Base-by-base conservation (phyloP, 108 stramenopile species). In the Nitzschia sp. region DNA sequence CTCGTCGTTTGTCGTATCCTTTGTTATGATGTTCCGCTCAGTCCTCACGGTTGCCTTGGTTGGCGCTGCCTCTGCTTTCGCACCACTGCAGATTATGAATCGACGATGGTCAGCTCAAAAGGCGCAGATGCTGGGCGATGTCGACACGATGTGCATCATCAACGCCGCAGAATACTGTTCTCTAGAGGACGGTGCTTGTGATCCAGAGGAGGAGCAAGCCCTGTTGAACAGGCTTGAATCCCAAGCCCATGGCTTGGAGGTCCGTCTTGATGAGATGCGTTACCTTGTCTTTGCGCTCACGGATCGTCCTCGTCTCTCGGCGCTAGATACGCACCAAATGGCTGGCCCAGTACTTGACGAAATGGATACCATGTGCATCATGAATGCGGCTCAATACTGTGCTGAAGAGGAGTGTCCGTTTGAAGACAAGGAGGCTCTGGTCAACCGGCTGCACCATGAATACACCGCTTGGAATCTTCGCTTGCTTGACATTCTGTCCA, bases 261-360 rank as follows among this genome's bases (percentile, higher is more conserved):
- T 51, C 49, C 49, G 49, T 21, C 49, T 51, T 4, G 49, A 51
- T 19, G 49, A 51, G 21, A 51, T 51, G 49, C 49, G 49, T 4
- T 17, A 8, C 4, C 21, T 51, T 19, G 49, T 19, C 49, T 51
- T 51, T 23, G 49, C 49, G 13, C 49, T 51, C 4, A 19, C 49
- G 17, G 49, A 19, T 19, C 49, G 49, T 17, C 49, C 49, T 21
- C 38, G 38, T 11, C 49, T 51, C 21, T 5, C 19, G 4, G 4
- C 19, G 11, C 49, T 17, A 4, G 49, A 8, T 51, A 42, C 6
- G 6, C 38, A 42, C 13, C 49, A 51, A 51, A 4, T n/a, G 11
- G 13, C 49, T 23, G 19, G 49, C 21, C 49, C 49, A 9, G 49
- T 51, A n/a, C 49, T 51, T 5, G 21, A 51, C 21, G 49, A 51